These are phyloP conservation scores for Pterocarpus macrocarpus DNA, from an alignment of 306 rosid species.

Conservation along the genomic window DNA sequence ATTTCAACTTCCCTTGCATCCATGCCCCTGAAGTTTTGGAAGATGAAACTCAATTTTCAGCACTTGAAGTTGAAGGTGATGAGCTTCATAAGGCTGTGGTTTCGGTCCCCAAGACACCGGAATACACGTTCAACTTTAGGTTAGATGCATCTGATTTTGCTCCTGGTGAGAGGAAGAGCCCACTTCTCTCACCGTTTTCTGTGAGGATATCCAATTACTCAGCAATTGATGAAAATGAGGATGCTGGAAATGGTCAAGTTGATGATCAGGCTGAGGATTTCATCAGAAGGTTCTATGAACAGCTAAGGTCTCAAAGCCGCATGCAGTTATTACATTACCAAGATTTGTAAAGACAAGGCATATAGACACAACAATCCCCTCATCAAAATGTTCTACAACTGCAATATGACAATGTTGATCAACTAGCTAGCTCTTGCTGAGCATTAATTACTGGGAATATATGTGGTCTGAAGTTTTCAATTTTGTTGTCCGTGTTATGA, in stretches of 20 bases:
- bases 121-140: conserved; percentile 45
- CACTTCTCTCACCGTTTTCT: conserved; percentile 54
- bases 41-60: not conserved
- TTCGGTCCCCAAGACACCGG: conserved; percentile 51
- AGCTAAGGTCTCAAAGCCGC: conserved; percentile 55
- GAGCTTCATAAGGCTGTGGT: conserved; percentile 41
- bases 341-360: conserved; percentile 23
- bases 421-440: not conserved
- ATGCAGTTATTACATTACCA: conserved; percentile 55
- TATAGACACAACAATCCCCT: not conserved
- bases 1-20: conserved; percentile 67
- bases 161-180: conserved; percentile 50
- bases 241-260: conserved; percentile 50
- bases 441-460: not conserved
- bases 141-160: conserved; percentile 48
- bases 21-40: conserved; percentile 49
- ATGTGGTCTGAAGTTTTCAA: not conserved
- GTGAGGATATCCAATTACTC: conserved; percentile 60
- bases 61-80: not conserved
- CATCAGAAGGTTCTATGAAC: conserved; percentile 64
- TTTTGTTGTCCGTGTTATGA: conserved; percentile 1
- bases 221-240: conserved; percentile 53
- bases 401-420: not conserved
- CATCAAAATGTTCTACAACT: not conserved
- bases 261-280: conserved; percentile 68